A percentile compares a stretch with the other conserved stretches of the same genome.
phyloP scores from a whole-genome alignment of 176 grass and related monocot genomes.

The Microstegium vimineum region DNA sequence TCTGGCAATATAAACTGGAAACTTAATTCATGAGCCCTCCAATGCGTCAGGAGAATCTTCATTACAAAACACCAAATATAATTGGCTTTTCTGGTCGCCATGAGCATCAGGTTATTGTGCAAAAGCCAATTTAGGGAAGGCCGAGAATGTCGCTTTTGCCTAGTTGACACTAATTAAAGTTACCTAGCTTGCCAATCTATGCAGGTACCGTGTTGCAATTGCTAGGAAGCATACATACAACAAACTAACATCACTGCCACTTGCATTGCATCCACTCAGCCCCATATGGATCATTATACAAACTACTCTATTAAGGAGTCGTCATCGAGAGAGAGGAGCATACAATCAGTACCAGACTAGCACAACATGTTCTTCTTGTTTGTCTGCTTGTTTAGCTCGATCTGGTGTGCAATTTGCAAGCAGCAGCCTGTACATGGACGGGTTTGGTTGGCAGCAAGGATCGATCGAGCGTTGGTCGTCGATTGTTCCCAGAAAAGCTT shows the following conservation, averaged over 20 bases:
- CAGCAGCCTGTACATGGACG: not conserved
- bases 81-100: constrained; percentile 6
- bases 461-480: too few species aligned
- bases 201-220: not conserved
- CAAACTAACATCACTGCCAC: not conserved
- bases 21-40: not conserved
- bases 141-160: constrained; percentile 10
- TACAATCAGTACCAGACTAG: not conserved
- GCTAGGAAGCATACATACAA: not conserved
- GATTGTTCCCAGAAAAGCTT: not conserved
- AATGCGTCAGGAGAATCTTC: constrained; percentile 21
- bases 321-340: not conserved
- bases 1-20: not conserved
- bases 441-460: not conserved
- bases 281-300: too few species aligned
- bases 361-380: not conserved
- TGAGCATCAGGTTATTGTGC: constrained; percentile 20
- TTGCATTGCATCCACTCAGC: not conserved
- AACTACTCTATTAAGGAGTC: not conserved
- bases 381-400: not conserved
- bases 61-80: constrained; percentile 3
- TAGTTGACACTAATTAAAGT: not conserved
- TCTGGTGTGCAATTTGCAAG: not conserved
- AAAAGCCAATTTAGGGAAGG: not conserved
- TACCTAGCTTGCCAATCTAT: not conserved